phyloP scores from a whole-genome alignment of 2,329 filamentous ascomycete species.

The Blastomyces emzantsi region DNA sequence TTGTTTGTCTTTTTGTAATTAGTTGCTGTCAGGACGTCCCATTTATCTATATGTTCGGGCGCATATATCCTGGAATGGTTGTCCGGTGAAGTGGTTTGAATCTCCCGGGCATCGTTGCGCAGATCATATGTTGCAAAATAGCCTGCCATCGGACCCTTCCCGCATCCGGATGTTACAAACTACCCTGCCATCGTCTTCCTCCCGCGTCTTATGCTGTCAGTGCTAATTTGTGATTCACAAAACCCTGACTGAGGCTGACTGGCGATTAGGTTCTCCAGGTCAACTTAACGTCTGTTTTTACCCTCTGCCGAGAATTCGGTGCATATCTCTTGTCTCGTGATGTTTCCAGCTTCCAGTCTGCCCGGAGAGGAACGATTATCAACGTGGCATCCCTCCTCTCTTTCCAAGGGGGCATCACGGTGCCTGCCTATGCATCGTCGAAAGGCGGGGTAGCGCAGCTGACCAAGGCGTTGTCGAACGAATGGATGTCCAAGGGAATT shows the following conservation, averaged over 20 bases:
- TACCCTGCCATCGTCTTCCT: background rate
- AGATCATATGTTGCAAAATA: constrained; percentile 1
- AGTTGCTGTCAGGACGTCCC: background rate
- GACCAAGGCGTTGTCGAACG: constrained; percentile 76
- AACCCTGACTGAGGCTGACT: background rate
- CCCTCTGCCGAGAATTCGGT: constrained; percentile 65
- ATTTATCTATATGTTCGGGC: background rate
- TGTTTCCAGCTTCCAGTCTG: constrained; percentile 37
- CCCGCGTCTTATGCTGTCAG: background rate
- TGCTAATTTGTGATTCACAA: background rate
- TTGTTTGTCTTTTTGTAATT: constrained; percentile 1
- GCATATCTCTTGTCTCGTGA: constrained; percentile 62
- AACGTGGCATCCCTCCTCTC: constrained; percentile 74
- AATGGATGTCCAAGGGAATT: constrained; percentile 72
- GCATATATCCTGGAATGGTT: background rate
- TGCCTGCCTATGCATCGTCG: constrained; percentile 76
- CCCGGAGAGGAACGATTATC: constrained; percentile 60
- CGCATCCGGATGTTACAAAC: background rate
- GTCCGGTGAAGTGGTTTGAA: background rate
- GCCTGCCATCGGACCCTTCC: background rate
- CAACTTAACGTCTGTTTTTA: constrained; percentile 76
- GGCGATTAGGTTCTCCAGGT: constrained; percentile 60
- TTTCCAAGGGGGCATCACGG: constrained; percentile 80
- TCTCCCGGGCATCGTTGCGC: background rate
- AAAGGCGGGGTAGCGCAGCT: constrained; percentile 81